Evolutionary conservation across 805 yeast genomes (phyloP).

Genomic region (Wickerhamomyces hampshirensis): DNA sequence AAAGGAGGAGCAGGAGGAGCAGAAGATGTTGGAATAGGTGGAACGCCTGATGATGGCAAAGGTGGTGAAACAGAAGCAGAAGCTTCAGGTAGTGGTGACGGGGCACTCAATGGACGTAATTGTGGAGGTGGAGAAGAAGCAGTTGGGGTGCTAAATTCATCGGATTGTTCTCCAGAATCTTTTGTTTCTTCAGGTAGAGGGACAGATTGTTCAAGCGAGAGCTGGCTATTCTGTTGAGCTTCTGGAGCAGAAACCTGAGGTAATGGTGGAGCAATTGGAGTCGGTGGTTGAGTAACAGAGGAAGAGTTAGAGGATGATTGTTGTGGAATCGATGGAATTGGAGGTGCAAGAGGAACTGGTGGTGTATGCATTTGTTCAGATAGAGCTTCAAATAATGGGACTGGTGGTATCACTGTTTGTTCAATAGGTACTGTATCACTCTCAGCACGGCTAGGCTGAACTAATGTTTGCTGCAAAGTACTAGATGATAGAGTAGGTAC

Average conservation of each 20-base stretch:
- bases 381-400: too few species aligned
- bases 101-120: constrained; percentile 25
- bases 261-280: constrained; percentile 21
- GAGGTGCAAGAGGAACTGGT: constrained; percentile 3
- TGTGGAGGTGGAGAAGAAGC: constrained; percentile 15
- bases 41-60: constrained; percentile 5
- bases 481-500: constrained; percentile 19
- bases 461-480: not conserved
- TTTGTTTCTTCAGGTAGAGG: not conserved
- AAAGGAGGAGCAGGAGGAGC: constrained; percentile 11
- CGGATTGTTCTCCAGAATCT: constrained; percentile 5
- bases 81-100: constrained; percentile 25
- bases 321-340: constrained; percentile 8
- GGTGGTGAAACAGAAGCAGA: constrained; percentile 31
- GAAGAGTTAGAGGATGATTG: constrained; percentile 4
- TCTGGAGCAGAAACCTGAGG: constrained; percentile 24
- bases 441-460: too few species aligned
- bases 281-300: constrained; percentile 8
- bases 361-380: too few species aligned
- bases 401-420: too few species aligned
- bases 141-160: constrained; percentile 16
- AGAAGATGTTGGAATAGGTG: constrained; percentile 25
- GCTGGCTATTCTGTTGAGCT: too few species aligned
- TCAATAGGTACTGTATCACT: too few species aligned
- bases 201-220: not conserved